A percentile compares a stretch with the other conserved stretches of the same genome.
Evolutionary conservation across 106 monocot species (phyloP).

Genomic region (Phalaenopsis aphrodite): DNA sequence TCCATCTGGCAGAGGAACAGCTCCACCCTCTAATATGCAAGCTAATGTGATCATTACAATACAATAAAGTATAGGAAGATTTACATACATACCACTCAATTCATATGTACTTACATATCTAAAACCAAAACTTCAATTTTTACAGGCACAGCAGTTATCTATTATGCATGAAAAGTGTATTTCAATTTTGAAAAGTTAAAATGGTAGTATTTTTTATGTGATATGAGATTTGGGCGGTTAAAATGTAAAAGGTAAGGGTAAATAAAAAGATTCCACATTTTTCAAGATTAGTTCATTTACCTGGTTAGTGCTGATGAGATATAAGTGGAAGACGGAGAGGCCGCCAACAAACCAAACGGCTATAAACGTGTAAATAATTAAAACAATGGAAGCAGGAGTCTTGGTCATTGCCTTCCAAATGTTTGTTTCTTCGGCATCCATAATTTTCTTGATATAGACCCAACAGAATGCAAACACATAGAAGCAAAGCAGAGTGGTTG

Average conservation of each 20-base stretch:
- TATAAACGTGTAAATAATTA: constrained; percentile 72
- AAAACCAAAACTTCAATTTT: too few relatives aligned
- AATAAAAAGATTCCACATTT: neutral
- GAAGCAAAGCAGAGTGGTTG: constrained; percentile 61
- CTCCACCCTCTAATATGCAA: neutral
- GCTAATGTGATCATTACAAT: neutral
- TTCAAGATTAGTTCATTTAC: constrained; percentile 15
- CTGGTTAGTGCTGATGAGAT: constrained; percentile 79
- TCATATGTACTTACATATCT: too few relatives aligned
- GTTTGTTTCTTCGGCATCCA: constrained; percentile 34
- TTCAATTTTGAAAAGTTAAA: too few relatives aligned
- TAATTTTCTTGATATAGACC: constrained; percentile 50
- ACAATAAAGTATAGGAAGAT: neutral
- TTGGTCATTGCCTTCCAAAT: constrained; percentile 66
- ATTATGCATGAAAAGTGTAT: too few relatives aligned
- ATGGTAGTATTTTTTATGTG: too few relatives aligned
- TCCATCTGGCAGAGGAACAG: neutral
- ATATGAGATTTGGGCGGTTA: neutral
- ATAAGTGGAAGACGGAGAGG: constrained; percentile 61
- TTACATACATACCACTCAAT: too few relatives aligned
- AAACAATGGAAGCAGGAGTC: constrained; percentile 57
- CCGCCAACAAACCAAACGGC: constrained; percentile 72
- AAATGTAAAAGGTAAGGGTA: neutral
- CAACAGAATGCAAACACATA: constrained; percentile 73
- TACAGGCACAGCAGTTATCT: too few relatives aligned